Evolutionary conservation across 2,329 filamentous ascomycete species (phyloP).

Genomic region (Xylaria sp.): DNA sequence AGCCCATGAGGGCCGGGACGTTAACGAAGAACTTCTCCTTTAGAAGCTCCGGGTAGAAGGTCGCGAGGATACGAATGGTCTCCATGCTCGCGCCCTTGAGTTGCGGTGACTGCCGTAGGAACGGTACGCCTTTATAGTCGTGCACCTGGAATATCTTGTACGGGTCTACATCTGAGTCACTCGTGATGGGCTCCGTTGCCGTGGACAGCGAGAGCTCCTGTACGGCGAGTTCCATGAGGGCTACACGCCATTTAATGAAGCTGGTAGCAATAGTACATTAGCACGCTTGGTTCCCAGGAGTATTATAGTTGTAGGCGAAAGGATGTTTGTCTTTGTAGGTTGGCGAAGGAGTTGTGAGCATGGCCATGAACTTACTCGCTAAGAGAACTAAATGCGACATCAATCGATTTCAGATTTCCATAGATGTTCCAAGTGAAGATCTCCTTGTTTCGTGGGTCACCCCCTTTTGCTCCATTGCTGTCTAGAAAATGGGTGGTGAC

Average conservation of each 20-base stretch:
- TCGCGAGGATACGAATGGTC: slow-evolving; percentile 75
- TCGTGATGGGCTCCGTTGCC: slow-evolving; percentile 65
- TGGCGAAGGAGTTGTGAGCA: slow-evolving; percentile 2
- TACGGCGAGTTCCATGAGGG: slow-evolving; percentile 82
- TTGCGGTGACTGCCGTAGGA: slow-evolving; percentile 72
- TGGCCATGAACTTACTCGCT: slow-evolving; percentile 58
- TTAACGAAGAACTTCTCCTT: slow-evolving; percentile 95
- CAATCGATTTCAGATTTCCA: slow-evolving; percentile 75
- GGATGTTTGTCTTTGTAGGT: too few relatives aligned
- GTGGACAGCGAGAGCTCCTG: slow-evolving; percentile 64
- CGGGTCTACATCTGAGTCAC: slow-evolving; percentile 68
- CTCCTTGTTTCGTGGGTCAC: slow-evolving; percentile 41
- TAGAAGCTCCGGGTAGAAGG: slow-evolving; percentile 83
- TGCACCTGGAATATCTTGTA: slow-evolving; percentile 92
- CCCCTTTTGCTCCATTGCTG: slow-evolving; percentile 31
- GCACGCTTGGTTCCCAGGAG: too few relatives aligned
- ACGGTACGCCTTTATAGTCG: slow-evolving; percentile 84
- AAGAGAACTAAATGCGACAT: slow-evolving; percentile 74
- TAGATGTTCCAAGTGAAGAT: slow-evolving; percentile 93
- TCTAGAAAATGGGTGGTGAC: slow-evolving; percentile 64
- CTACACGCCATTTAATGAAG: slow-evolving; percentile 85
- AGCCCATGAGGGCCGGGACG: slow-evolving; percentile 85
- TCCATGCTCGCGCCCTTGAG: slow-evolving; percentile 73
- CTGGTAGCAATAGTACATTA: slow-evolving; percentile 38
- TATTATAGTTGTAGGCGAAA: too few relatives aligned